Conservation (phyloP, 1,139 yeast genomes). For the Insectozyma bohioensis region DNA sequence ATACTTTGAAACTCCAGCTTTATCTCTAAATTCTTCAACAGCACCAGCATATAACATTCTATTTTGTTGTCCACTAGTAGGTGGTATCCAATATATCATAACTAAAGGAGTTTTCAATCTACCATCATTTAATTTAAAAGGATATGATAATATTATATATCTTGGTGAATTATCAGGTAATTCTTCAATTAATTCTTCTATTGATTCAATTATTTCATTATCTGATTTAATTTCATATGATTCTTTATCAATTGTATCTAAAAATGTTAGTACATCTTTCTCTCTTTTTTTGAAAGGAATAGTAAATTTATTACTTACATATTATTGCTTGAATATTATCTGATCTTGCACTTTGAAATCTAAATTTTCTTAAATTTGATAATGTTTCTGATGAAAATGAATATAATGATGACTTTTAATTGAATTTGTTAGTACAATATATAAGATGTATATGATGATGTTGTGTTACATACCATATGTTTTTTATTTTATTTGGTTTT, state of each 20-base stretch:
- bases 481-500: too few relatives aligned
- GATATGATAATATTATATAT: constrained; percentile 75
- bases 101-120: constrained; percentile 73
- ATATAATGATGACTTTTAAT: constrained; percentile 55
- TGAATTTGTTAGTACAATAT: too few relatives aligned
- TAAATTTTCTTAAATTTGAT: constrained; percentile 62
- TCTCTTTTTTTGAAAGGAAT: not conserved
- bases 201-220: constrained; percentile 40
- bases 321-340: constrained; percentile 63
- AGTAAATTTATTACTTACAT: constrained; percentile 34
- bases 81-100: constrained; percentile 81
- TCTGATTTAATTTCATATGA: constrained; percentile 51
- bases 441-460: too few relatives aligned
- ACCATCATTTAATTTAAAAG: constrained; percentile 67
- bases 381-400: constrained; percentile 66
- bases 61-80: constrained; percentile 73
- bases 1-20: constrained; percentile 71
- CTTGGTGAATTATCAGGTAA: constrained; percentile 84
- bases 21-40: constrained; percentile 71
- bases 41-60: constrained; percentile 92
- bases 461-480: too few relatives aligned
- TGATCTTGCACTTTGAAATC: constrained; percentile 69
- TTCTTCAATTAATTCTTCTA: constrained; percentile 68
- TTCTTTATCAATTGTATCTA: constrained; percentile 53
- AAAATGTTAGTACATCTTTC: constrained; percentile 14